Conservation (phyloP, 768 basidiomycete species). For the Russula brevipes region DNA sequence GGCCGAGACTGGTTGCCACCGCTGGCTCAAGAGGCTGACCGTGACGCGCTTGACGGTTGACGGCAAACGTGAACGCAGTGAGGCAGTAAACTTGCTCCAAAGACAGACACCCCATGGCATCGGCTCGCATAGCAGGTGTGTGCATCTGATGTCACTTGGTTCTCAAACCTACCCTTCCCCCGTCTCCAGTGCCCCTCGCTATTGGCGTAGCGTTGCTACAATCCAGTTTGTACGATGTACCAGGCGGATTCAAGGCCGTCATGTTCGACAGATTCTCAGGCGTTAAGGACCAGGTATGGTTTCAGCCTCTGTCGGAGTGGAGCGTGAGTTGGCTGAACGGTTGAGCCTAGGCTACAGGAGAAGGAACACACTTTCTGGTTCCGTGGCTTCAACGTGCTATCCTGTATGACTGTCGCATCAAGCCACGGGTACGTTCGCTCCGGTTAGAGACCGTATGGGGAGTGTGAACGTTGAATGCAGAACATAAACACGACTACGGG, state of each 20-base stretch:
- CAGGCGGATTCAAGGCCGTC: constrained; percentile 86
- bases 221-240: constrained; percentile 55
- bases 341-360: constrained; percentile 62
- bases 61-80: background rate
- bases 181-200: constrained; percentile 62
- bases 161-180: constrained; percentile 49
- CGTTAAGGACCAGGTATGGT: constrained; percentile 70
- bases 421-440: constrained; percentile 67
- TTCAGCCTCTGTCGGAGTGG: background rate
- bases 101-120: constrained; percentile 1
- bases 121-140: constrained; percentile 18
- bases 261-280: constrained; percentile 98
- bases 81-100: background rate
- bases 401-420: constrained; percentile 95
- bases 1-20: no score
- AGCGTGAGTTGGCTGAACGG: background rate
- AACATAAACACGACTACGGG: constrained; percentile 99
- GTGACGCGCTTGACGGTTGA: no score
- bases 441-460: background rate
- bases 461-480: constrained; percentile 37
- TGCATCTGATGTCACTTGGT: constrained; percentile 29
- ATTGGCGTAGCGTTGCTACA: constrained; percentile 42
- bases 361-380: constrained; percentile 94
- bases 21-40: no score
- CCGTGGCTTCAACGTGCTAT: constrained; percentile 97